phyloP scores from a whole-genome alignment of 2,329 filamentous ascomycete genomes.

The Fusarium temperatum region DNA sequence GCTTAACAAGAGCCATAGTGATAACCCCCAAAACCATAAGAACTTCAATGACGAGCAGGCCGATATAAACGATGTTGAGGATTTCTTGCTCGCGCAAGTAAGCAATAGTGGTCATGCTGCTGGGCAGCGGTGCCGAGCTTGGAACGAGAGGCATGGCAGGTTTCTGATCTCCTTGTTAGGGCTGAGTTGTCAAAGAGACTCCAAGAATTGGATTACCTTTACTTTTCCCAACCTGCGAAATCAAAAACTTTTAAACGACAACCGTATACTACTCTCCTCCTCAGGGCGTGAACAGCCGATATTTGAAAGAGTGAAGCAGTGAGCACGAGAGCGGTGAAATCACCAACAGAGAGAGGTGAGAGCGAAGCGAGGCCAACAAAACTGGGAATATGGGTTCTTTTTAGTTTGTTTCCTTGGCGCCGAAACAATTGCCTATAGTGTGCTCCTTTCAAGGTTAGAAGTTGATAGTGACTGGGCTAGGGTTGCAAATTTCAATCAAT shows the following conservation, averaged over 20 bases:
- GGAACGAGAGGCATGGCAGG: slow-evolving; percentile 37
- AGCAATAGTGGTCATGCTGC: slow-evolving; percentile 34
- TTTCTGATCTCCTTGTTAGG: slow-evolving; percentile 10
- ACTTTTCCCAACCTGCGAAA: background rate
- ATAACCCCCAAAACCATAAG: slow-evolving; percentile 55
- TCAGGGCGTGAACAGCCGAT: background rate
- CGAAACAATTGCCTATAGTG: slow-evolving; percentile 27
- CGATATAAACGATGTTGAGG: slow-evolving; percentile 58
- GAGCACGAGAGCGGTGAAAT: slow-evolving; percentile 28
- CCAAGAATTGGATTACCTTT: background rate
- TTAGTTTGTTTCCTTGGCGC: slow-evolving; percentile 34
- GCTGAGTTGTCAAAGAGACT: background rate
- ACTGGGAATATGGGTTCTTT: slow-evolving; percentile 25
- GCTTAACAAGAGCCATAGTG: slow-evolving; percentile 44
- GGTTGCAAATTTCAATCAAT: slow-evolving; percentile 37
- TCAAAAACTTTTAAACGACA: background rate
- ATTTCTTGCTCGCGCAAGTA: slow-evolving; percentile 46
- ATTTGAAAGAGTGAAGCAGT: slow-evolving; percentile 1
- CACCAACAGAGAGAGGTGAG: background rate
- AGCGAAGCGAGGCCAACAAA: background rate
- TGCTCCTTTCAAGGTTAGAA: slow-evolving; percentile 25
- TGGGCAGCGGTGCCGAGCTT: slow-evolving; percentile 25
- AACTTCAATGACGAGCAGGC: slow-evolving; percentile 56
- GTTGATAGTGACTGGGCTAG: slow-evolving; percentile 25
- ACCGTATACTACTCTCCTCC: background rate